These are phyloP conservation scores for Leucosporidium creatinivorum DNA, from an alignment of 768 basidiomycete species.

Conservation along the genomic window DNA sequence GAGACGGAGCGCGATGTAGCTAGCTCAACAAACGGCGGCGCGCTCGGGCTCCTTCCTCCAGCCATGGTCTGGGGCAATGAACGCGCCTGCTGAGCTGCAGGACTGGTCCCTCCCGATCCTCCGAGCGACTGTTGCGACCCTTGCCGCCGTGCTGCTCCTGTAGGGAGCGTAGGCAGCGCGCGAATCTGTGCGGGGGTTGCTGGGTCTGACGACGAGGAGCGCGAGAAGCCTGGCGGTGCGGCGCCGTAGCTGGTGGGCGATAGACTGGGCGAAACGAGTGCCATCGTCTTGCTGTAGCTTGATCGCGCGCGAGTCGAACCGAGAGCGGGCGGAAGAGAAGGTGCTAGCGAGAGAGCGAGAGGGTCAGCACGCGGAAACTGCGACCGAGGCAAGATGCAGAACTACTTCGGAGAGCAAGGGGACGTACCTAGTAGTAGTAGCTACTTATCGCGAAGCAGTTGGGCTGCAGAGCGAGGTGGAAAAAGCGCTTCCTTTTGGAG, in stretches of 20 bases:
- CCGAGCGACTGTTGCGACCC: background rate
- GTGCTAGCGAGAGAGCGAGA: background rate
- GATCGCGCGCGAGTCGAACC: no score
- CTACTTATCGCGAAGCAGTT: no score
- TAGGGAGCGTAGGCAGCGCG: background rate
- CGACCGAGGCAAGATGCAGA: no score
- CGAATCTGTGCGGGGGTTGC: conserved; percentile 2
- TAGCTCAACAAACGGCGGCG: background rate
- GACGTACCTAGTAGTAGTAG: no score
- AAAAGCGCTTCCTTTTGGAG: no score
- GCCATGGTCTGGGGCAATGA: background rate
- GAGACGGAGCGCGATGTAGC: background rate
- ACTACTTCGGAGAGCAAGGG: no score
- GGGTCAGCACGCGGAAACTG: background rate
- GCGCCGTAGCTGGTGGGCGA: conserved; percentile 9
- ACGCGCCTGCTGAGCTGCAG: background rate
- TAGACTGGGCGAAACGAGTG: conserved; percentile 19
- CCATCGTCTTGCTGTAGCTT: conserved; percentile 9
- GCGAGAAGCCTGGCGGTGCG: conserved; percentile 1
- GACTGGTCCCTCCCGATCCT: no score
- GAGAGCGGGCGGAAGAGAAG: background rate
- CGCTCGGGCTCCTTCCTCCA: background rate
- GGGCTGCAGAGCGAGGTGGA: no score
- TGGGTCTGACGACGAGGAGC: background rate
- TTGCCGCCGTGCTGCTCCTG: background rate